Conservation (phyloP, 2,329 filamentous ascomycete genomes). For the Rugonectria rugulosa region DNA sequence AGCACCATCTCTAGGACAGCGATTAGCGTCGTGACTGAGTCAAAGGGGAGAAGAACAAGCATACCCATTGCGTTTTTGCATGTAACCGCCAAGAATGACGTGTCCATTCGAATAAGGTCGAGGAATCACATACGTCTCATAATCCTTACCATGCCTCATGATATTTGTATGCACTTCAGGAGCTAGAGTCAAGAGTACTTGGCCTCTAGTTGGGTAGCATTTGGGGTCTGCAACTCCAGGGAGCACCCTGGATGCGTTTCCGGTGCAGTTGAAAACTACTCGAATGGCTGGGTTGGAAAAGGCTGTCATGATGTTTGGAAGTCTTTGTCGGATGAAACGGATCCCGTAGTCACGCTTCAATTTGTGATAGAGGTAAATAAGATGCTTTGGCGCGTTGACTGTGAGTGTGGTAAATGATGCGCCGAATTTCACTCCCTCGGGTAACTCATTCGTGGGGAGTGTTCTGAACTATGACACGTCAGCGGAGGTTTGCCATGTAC, state of each 20-base stretch:
- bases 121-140: conserved; percentile 52
- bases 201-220: conserved; percentile 51
- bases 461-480: conserved; percentile 39
- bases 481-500: neutral
- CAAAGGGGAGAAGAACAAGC: conserved; percentile 6
- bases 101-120: conserved; percentile 46
- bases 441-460: conserved; percentile 40
- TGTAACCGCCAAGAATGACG: conserved; percentile 48
- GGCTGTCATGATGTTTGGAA: conserved; percentile 39
- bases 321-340: conserved; percentile 40
- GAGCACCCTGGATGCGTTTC: conserved; percentile 44
- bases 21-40: neutral
- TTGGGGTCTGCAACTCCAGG: conserved; percentile 47
- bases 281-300: conserved; percentile 37
- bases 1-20: conserved; percentile 38
- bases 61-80: conserved; percentile 46
- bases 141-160: conserved; percentile 49
- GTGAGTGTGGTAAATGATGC: conserved; percentile 47
- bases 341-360: conserved; percentile 42
- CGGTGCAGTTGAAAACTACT: conserved; percentile 47
- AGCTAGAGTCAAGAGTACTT: conserved; percentile 47
- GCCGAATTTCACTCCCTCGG: conserved; percentile 44
- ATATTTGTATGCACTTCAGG: conserved; percentile 44
- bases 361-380: conserved; percentile 40
- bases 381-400: conserved; percentile 48